Evolutionary conservation across 225 moss, liverwort and hornwort genomes (phyloP).

Genomic region (Straminergon stramineum): DNA sequence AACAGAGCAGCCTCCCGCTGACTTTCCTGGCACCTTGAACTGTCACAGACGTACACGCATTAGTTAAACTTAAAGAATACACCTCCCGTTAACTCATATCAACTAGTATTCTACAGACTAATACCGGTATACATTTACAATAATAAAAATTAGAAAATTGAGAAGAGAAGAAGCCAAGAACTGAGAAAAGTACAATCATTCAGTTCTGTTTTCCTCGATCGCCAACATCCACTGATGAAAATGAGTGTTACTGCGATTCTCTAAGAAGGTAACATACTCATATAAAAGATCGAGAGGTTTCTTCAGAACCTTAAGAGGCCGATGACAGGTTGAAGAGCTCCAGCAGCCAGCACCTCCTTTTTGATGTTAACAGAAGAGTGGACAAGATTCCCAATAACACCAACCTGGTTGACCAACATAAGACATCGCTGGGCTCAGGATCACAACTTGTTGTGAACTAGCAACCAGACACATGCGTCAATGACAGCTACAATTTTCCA

Average conservation of each 20-base stretch:
- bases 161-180: background rate
- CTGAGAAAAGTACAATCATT: background rate
- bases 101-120: background rate
- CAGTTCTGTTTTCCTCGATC: background rate
- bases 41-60: conserved; percentile 9
- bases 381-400: conserved; percentile 97
- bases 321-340: conserved; percentile 97
- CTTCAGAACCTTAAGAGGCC: conserved; percentile 74
- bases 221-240: background rate
- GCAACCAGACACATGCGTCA: background rate
- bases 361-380: conserved; percentile 93
- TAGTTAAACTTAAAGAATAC: background rate
- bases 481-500: background rate
- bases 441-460: background rate
- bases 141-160: background rate
- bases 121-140: background rate
- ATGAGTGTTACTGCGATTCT: background rate
- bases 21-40: conserved; percentile 97
- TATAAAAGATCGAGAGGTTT: background rate
- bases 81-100: background rate
- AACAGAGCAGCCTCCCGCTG: conserved; percentile 95
- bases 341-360: conserved; percentile 92
- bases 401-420: conserved; percentile 51
- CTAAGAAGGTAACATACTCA: background rate
- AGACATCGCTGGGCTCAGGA: background rate